Evolutionary conservation across 768 basidiomycete species (phyloP).

Genomic region (Mycena chlorophos): DNA sequence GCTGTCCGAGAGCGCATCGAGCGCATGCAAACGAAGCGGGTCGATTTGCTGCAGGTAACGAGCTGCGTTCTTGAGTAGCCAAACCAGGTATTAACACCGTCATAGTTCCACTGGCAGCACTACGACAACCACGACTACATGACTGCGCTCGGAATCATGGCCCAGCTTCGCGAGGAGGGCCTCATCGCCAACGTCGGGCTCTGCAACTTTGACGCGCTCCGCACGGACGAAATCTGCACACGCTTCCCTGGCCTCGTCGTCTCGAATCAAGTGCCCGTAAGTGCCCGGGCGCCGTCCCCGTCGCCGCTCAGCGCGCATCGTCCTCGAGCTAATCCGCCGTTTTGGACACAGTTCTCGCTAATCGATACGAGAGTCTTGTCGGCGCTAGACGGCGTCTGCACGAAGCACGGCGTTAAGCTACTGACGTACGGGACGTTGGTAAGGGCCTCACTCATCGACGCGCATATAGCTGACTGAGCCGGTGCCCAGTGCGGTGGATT

Average conservation of each 20-base stretch:
- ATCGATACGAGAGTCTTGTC: constrained; percentile 78
- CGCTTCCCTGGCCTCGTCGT: constrained; percentile 68
- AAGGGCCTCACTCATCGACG: constrained; percentile 22
- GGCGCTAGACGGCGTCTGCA: constrained; percentile 76
- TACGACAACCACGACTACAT: constrained; percentile 49
- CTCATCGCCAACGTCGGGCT: constrained; percentile 68
- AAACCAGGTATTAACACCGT: not conserved
- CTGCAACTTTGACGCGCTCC: constrained; percentile 77
- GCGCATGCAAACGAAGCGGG: constrained; percentile 56
- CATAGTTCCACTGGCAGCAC: constrained; percentile 83
- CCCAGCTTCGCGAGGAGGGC: constrained; percentile 59
- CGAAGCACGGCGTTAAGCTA: constrained; percentile 69
- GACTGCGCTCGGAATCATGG: constrained; percentile 48
- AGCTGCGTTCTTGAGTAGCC: constrained; percentile 1
- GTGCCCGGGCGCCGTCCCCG: constrained; percentile 11
- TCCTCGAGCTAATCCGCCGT: constrained; percentile 6
- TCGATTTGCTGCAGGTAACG: constrained; percentile 74
- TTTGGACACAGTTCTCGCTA: constrained; percentile 63
- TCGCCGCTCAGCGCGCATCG: not conserved
- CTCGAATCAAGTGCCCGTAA: constrained; percentile 82
- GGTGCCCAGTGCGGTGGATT: constrained; percentile 75
- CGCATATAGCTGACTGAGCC: not conserved
- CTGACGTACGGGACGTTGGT: constrained; percentile 81
- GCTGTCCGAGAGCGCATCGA: constrained; percentile 69
- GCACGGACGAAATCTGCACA: constrained; percentile 79